Evolutionary conservation across 345 rosid species (phyloP).

Genomic region (Streptanthus diversifolius): DNA sequence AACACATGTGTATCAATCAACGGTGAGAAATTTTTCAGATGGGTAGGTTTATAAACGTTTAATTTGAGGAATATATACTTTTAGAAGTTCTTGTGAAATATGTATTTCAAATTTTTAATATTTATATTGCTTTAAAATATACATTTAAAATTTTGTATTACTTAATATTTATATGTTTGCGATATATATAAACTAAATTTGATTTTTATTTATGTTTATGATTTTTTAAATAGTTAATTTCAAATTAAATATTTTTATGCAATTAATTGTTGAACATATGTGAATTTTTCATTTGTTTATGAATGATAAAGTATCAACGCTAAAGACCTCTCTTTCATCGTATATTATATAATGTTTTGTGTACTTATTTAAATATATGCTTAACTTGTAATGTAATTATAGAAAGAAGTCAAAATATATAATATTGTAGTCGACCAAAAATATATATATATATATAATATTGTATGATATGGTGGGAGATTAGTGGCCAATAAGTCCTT

Average conservation of each 20-base stretch:
- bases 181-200: neutral
- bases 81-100: neutral
- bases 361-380: neutral
- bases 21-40: neutral
- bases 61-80: neutral
- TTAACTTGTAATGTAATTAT: neutral
- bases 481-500: constrained; percentile 26
- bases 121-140: neutral
- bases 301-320: neutral
- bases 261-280: neutral
- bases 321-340: neutral
- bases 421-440: too few relatives aligned
- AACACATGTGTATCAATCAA: neutral
- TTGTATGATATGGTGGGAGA: constrained; percentile 12
- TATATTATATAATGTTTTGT: neutral
- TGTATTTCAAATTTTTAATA: neutral
- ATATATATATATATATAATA: constrained; percentile 10
- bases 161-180: neutral
- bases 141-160: neutral
- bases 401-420: constrained; percentile 21
- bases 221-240: neutral
- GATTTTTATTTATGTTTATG: neutral
- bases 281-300: neutral
- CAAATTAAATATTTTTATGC: neutral
- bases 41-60: neutral